Evolutionary conservation across 257 asterid genomes (phyloP).

Genomic region (Paraleonurus japonicus): DNA sequence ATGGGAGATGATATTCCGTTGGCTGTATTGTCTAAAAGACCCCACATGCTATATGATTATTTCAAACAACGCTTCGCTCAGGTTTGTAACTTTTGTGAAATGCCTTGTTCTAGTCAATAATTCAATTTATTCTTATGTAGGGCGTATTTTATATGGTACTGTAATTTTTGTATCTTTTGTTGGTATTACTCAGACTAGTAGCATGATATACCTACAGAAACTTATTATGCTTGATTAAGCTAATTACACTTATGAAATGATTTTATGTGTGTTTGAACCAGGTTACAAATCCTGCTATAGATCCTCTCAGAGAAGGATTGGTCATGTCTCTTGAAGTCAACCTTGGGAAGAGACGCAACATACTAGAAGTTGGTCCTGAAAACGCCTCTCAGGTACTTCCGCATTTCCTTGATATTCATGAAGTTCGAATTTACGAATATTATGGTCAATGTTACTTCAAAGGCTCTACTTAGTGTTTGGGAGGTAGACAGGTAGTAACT

Average conservation of each 20-base stretch:
- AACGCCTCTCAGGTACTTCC: constrained; percentile 98
- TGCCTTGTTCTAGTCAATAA: constrained; percentile 1
- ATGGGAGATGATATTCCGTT: constrained; percentile 99
- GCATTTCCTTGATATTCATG: too few relatives aligned
- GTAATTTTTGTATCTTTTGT: background rate
- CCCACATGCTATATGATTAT: constrained; percentile 93
- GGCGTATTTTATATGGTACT: background rate
- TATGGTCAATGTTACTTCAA: constrained; percentile 4
- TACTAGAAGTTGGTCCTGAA: constrained; percentile 93
- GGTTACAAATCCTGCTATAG: constrained; percentile 99
- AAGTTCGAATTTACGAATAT: background rate
- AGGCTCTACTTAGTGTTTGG: constrained; percentile 14
- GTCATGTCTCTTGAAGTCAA: constrained; percentile 99
- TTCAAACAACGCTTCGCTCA: constrained; percentile 99
- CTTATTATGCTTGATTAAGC: constrained; percentile 2
- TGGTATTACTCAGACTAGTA: constrained; percentile 3
- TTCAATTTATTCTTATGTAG: background rate
- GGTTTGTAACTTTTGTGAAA: constrained; percentile 44
- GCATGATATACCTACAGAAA: background rate
- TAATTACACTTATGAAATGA: constrained; percentile 17
- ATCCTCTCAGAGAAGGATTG: constrained; percentile 97
- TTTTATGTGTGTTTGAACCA: constrained; percentile 32
- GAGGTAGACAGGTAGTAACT: constrained; percentile 3
- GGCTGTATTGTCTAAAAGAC: constrained; percentile 81
- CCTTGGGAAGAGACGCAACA: constrained; percentile 93